Conservation (phyloP, 179 eudicot species). For the Carnegiea gigantea region DNA sequence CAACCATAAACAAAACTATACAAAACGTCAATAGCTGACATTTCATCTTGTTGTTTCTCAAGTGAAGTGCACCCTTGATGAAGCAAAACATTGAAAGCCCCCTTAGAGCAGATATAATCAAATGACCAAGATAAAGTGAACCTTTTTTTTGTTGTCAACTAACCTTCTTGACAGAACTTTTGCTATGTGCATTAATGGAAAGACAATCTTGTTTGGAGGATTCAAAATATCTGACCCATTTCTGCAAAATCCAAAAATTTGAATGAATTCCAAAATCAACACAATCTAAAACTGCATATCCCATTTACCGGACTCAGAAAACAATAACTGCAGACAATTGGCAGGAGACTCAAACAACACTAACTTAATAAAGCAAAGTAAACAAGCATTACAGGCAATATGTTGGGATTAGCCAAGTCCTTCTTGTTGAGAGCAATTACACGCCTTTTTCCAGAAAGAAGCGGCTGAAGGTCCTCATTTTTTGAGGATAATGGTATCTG, state of each 20-base stretch:
- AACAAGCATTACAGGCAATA: constrained; percentile 56
- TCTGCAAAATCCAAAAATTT: constrained; percentile 38
- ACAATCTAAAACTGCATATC: neutral
- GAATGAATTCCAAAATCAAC: neutral
- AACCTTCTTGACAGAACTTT: constrained; percentile 83
- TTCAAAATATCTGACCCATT: constrained; percentile 72
- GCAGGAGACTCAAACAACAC: neutral
- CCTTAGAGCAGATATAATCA: neutral
- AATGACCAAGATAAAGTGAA: neutral
- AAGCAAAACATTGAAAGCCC: neutral
- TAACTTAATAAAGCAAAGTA: neutral
- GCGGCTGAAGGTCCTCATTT: constrained; percentile 72
- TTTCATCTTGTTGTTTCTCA: constrained; percentile 3
- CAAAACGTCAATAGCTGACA: neutral
- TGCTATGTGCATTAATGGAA: constrained; percentile 84
- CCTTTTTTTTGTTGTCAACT: constrained; percentile 12
- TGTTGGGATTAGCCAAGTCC: constrained; percentile 92
- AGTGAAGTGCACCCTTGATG: neutral
- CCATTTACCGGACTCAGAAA: neutral
- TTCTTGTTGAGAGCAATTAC: constrained; percentile 91
- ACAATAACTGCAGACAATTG: no score
- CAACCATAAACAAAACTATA: neutral
- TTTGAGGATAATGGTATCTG: constrained; percentile 92
- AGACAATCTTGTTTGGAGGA: constrained; percentile 69
- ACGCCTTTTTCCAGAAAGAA: constrained; percentile 70